These are phyloP conservation scores for Pythium inflatum DNA, from an alignment of 352 stramenopile species.

Conservation along the genomic window DNA sequence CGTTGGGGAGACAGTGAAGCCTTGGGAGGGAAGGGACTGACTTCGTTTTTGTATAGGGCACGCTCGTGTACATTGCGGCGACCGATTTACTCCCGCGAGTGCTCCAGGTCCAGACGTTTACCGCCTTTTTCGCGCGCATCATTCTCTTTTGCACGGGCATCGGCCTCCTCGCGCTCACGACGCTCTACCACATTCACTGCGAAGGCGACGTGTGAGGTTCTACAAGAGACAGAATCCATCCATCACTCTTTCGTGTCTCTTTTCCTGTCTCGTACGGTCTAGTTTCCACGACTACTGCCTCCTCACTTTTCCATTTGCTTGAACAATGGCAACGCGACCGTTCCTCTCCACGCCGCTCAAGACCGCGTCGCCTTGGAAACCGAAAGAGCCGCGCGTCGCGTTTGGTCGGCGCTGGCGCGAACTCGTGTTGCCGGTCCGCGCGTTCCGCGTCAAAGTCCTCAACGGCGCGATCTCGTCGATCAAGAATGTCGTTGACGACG, in stretches of 20 bases:
- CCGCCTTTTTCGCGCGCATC: constrained; percentile 42
- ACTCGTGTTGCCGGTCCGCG: constrained; percentile 1
- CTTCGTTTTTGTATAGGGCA: no score
- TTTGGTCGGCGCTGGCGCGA: constrained; percentile 22
- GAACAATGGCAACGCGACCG: not conserved
- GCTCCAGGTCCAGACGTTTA: constrained; percentile 48
- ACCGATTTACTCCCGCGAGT: constrained; percentile 67
- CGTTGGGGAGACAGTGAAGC: constrained; percentile 55
- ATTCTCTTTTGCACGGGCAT: constrained; percentile 67
- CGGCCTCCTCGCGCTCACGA: constrained; percentile 78
- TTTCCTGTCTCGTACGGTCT: no score
- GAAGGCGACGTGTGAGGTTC: constrained; percentile 33
- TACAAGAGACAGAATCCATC: not conserved
- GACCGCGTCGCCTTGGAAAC: not conserved
- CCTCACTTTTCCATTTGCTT: not conserved
- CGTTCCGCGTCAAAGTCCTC: constrained; percentile 11
- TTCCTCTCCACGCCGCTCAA: constrained; percentile 7
- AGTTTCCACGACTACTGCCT: not conserved
- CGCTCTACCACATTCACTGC: constrained; percentile 90
- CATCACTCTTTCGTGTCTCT: not conserved
- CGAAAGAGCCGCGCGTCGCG: constrained; percentile 3
- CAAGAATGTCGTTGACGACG: constrained; percentile 17
- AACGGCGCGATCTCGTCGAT: constrained; percentile 13
- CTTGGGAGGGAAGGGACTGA: no score
- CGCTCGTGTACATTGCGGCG: constrained; percentile 70